phyloP scores from a whole-genome alignment of 306 rosid species.

The Trifolium repens region DNA sequence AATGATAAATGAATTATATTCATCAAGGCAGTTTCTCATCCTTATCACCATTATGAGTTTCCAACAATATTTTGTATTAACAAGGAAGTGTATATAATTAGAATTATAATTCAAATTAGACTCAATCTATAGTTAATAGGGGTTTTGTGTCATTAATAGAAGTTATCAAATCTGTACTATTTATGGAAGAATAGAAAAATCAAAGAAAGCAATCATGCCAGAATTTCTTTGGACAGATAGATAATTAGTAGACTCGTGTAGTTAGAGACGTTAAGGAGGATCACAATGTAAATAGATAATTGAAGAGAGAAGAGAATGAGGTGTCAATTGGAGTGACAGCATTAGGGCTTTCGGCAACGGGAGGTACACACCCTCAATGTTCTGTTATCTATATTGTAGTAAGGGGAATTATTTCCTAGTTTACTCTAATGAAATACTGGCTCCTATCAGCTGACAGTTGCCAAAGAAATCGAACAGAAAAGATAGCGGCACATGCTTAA shows the following conservation, averaged over 20 bases:
- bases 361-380: not conserved
- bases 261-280: not conserved
- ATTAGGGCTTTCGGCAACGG: not conserved
- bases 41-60: not conserved
- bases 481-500: not conserved
- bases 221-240: too few relatives aligned
- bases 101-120: not conserved
- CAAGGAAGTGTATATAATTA: not conserved
- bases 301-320: not conserved
- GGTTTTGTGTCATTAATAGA: not conserved
- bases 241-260: too few relatives aligned
- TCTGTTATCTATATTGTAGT: not conserved
- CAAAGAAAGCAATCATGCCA: too few relatives aligned
- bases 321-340: not conserved
- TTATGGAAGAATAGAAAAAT: too few relatives aligned
- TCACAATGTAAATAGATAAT: not conserved
- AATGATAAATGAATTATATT: slow-evolving; percentile 6
- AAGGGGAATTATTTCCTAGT: not conserved
- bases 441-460: not conserved
- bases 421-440: not conserved
- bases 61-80: not conserved
- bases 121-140: not conserved
- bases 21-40: not conserved
- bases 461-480: not conserved
- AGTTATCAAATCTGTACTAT: not conserved